Evolutionary conservation across 73 alveolate species (phyloP), one percentile per base, ranked within the genome.

Genomic region (Paraurostyla sp.): DNA sequence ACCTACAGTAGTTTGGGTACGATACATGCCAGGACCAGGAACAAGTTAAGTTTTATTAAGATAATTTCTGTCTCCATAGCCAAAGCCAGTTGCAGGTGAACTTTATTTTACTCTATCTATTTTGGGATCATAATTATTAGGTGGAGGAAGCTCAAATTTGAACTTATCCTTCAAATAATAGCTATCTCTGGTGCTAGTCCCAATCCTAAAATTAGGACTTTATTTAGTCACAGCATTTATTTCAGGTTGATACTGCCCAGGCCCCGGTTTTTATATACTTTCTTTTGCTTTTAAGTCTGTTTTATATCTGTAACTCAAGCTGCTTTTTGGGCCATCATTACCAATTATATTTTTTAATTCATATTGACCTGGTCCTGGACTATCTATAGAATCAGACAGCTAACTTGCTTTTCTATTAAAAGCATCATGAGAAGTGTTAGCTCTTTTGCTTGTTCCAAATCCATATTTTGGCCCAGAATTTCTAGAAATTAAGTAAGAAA

Each of bases 401-500:
- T 29, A 9, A 15, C 80, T 22, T 13, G 38, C 68, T 27, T 36
- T 33, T 23, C 51, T 73, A 4, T 48, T 48, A 42, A 27, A 0
- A 30, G 71, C 42, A 18, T 50, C 71, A 40, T 50, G 54, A 2
- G 87, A 73, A 1, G 73, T 50, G 0, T 27, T 33, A 6, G 87
- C 87, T 20, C 68, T 73, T 48, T 57, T 50, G 22, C 30, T 50
- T 27, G 88, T 69, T 7, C 93, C 93, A 41, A 87, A 87, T 11
- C 84, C 93, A 57, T 49, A 87, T 30, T 87, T 52, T 9, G 93
- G 93, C 18, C 85, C 89, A 16, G 76, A 52, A 20, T 75, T 87
- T 42, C 65, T 87, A 13, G 71, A 52, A 23, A 43, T 76, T 50
- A 73, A 45, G 0, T 51, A 71, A 0, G 15, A 13, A 11, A 20